Percentiles rank a stretch among this genome's conserved stretches.
These are phyloP conservation scores for Forsythia viridissima DNA, from an alignment of 257 asterid genomes.

Conservation along the genomic window DNA sequence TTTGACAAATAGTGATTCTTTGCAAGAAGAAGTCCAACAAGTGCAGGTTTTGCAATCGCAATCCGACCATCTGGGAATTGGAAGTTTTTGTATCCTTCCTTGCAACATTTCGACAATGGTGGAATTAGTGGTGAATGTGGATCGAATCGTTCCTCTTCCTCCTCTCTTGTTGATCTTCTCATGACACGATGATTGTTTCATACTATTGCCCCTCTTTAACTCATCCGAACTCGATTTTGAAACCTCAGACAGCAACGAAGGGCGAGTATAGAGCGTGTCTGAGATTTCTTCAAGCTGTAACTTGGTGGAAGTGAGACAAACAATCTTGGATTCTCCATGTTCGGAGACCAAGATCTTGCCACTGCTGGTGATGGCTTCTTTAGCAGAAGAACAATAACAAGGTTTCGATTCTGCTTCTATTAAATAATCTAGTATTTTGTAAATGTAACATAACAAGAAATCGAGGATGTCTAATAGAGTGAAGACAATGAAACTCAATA, in stretches of 20 bases:
- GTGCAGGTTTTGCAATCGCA: conserved; percentile 82
- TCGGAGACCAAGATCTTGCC: conserved; percentile 76
- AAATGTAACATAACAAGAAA: conserved; percentile 57
- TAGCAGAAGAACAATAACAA: conserved; percentile 67
- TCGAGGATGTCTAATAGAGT: conserved; percentile 60
- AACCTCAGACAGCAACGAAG: conserved; percentile 50
- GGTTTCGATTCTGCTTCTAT: conserved; percentile 88
- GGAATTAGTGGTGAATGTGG: conserved; percentile 57
- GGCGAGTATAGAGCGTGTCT: conserved; percentile 81
- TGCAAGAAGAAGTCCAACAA: conserved; percentile 56
- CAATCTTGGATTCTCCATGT: conserved; percentile 68
- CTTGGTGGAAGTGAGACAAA: conserved; percentile 50
- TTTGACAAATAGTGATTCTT: conserved; percentile 68
- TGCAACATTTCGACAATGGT: conserved; percentile 77
- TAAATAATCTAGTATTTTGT: conserved; percentile 53
- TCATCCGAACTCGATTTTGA: conserved; percentile 33
- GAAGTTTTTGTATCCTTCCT: conserved; percentile 40
- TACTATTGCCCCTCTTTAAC: background rate
- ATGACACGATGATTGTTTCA: conserved; percentile 23
- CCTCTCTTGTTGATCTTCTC: conserved; percentile 14
- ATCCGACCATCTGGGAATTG: conserved; percentile 82
- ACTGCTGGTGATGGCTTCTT: conserved; percentile 48
- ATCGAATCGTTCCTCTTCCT: conserved; percentile 23
- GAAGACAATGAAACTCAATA: conserved; percentile 59
- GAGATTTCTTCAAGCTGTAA: conserved; percentile 82